A percentile compares a stretch with the other conserved stretches of the same genome.
These are phyloP conservation scores for Globisporangium okanoganense DNA, from an alignment of 352 stramenopile genomes.

Conservation along the genomic window DNA sequence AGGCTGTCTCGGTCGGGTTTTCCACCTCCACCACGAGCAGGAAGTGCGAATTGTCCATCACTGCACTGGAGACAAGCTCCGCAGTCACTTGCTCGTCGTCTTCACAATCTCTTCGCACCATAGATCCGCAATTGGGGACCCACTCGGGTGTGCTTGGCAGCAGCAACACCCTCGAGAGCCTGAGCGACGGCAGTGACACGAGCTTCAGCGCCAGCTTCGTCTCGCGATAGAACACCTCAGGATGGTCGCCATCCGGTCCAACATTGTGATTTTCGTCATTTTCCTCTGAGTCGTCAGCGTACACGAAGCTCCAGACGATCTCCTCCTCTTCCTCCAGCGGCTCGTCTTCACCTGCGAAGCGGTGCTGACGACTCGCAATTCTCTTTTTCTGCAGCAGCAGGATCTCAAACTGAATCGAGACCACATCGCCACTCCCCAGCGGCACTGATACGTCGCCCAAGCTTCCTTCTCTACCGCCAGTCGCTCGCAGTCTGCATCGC, in stretches of 20 bases:
- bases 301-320: constrained; percentile 66
- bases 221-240: constrained; percentile 47
- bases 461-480: not conserved
- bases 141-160: constrained; percentile 26
- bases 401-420: constrained; percentile 38
- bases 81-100: not conserved
- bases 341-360: constrained; percentile 7
- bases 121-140: not conserved
- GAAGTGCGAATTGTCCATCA: constrained; percentile 49
- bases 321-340: constrained; percentile 31
- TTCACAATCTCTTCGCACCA: not conserved
- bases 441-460: constrained; percentile 12
- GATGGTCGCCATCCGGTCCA: too few species aligned
- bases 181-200: constrained; percentile 48
- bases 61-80: constrained; percentile 4
- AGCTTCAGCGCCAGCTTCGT: constrained; percentile 41
- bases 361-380: constrained; percentile 1
- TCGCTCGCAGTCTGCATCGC: constrained; percentile 8
- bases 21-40: constrained; percentile 46
- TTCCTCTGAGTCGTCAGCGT: constrained; percentile 21
- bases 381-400: constrained; percentile 19
- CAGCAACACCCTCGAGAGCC: constrained; percentile 33
- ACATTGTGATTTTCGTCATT: not conserved
- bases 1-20: constrained; percentile 72
- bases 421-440: constrained; percentile 27